Base-by-base conservation (phyloP, 805 yeast genomes). In the Starmerella floricola region DNA sequence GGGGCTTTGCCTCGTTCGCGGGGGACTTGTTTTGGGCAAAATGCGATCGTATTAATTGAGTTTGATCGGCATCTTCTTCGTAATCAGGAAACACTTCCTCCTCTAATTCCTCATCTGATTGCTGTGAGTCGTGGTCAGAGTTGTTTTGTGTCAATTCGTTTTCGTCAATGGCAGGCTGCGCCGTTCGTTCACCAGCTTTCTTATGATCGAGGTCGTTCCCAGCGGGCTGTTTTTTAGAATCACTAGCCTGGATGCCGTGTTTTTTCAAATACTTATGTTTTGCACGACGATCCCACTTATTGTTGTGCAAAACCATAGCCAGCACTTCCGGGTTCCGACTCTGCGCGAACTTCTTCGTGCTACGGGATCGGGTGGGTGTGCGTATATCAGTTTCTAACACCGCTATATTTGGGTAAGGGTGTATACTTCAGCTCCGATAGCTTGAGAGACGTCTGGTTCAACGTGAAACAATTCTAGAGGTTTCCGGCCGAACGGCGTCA, bases 291-390 rank as follows among this genome's bases (percentile, higher is more conserved):
- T 71, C 72, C 76, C 76, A 71, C 54, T 71, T 71, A 41, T 62
- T 69, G 50, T 71, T 70, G 51, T 71, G 75, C 34, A 71, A 53
- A 8, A 71, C 76, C 76, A 71, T 71, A 12, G 19, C 6, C n/a
- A 27, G n/a, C 15, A 5, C 15, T 15, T 8, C 30, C n/a, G 30
- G 30, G n/a, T 13, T 27, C 5, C 27, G 6, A 24, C 27, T 6
- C 27, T 24, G 27, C 27, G 27, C 11, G 27, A 11, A 24, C 10
- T 8, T 11, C 27, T 24, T 8, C 27, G 6, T 24, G 11, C n/a
- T n/a, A n/a, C n/a, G 27, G 27, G 11, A 11, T 24, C 10, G 11
- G 27, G 27, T 6, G 27, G 11, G 27, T 24, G 27, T 6, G 27
- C 11, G 27, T 6, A 24, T 6, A 6, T 6, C 10, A 24, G n/a